Base-by-base conservation (phyloP, 495 filamentous ascomycete genomes). In the Astrothelium macrocarpum region DNA sequence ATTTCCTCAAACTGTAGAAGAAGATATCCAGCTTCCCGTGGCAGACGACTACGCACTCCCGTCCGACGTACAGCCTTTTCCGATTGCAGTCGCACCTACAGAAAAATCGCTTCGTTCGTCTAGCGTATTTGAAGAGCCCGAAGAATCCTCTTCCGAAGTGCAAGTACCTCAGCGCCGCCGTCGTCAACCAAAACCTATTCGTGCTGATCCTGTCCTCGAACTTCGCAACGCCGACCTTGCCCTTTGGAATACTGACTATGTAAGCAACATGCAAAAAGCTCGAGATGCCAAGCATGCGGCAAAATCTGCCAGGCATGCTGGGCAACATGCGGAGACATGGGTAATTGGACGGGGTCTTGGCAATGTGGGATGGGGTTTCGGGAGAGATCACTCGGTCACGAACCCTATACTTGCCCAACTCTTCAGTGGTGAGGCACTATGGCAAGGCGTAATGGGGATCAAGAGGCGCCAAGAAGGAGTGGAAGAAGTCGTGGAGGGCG, bases 381-480 rank as follows among this genome's bases (percentile, higher is more conserved):
- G 80, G 18, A 61, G 34, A 66, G 14, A 76, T 76, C 64, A 82
- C 84, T 11, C 71, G 87, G 20, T 71, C 72, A 18, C 72, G 9
- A 56, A 56, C 16, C 49, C 49, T 25, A 9, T 56, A 9, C 25
- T 56, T 11, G 49, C 49, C 25, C 7, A 56, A 3, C 16, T 72
- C 31, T 89, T 87, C 72, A 78, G 78, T 3, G 86, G 87, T 16
- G 76, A 80, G 31, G 64, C 71, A 9, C 74, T 90, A 3, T 75
- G 79, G 36, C 71, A 78, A 32, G 65, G 74, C 11, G 53, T 88
- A 25, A 78, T 75, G 26, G 76, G 72, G 12, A 67, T 64, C 60
- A 72, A 29, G 23, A 67, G 62, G 28, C 86, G 84, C 69, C 79
- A 77, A 20, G 72, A 69, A 16, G 72, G 68, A 12, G 66, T 71